A percentile compares a stretch with the other conserved stretches of the same genome.
phyloP scores from a whole-genome alignment of 257 asterid species.

The Solanum chiquidenum region DNA sequence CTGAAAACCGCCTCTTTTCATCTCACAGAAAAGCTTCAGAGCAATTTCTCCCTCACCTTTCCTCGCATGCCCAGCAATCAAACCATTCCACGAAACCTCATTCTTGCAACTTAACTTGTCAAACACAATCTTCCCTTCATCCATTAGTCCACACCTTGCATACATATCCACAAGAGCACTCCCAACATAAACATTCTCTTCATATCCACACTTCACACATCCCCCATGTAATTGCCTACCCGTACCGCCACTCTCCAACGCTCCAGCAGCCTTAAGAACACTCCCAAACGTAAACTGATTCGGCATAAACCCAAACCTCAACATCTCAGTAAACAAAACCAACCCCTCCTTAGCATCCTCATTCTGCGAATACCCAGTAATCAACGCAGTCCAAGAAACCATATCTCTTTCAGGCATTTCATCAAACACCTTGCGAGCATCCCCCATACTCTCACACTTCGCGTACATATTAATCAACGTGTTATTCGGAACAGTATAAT shows the following conservation, averaged over 20 bases:
- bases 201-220: conserved; percentile 49
- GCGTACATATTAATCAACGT: conserved; percentile 46
- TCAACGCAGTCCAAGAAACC: conserved; percentile 71
- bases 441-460: conserved; percentile 36
- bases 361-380: conserved; percentile 61
- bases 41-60: conserved; percentile 50
- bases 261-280: conserved; percentile 54
- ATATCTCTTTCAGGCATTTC: conserved; percentile 58
- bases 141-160: conserved; percentile 42
- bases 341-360: conserved; percentile 34
- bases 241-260: conserved; percentile 17
- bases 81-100: conserved; percentile 77
- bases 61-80: conserved; percentile 72
- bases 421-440: conserved; percentile 59
- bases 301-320: conserved; percentile 39
- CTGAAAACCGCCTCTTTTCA: conserved; percentile 47
- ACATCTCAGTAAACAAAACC: conserved; percentile 37
- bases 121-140: conserved; percentile 41
- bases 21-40: conserved; percentile 41
- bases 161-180: conserved; percentile 81
- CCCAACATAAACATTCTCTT: conserved; percentile 51
- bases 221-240: conserved; percentile 59
- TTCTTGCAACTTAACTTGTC: conserved; percentile 38
- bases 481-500: conserved; percentile 28
- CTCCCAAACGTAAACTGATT: conserved; percentile 76